A percentile compares a stretch with the other conserved stretches of the same genome.
Conservation (phyloP, 2,329 filamentous ascomycete genomes). For the Aspergillus quadrilineatus region DNA sequence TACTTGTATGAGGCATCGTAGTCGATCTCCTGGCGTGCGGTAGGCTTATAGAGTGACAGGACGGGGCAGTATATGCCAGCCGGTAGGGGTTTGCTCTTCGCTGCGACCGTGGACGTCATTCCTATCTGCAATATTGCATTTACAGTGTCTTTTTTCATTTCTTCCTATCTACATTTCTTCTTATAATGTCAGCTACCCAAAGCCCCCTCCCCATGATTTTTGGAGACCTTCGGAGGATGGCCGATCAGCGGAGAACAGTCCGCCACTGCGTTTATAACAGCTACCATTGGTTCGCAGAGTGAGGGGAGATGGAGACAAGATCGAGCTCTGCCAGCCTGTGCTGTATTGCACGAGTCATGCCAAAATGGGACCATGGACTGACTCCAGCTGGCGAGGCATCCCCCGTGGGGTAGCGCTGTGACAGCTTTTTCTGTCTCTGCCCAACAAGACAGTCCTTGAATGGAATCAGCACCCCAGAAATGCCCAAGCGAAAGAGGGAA, state of each 20-base stretch:
- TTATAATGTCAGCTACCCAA: background rate
- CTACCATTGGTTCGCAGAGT: background rate
- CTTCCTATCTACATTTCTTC: background rate
- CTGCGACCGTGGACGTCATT: conserved; percentile 31
- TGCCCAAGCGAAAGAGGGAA: conserved; percentile 10
- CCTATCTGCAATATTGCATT: background rate
- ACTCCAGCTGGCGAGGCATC: background rate
- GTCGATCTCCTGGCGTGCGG: conserved; percentile 44
- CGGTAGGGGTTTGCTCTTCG: conserved; percentile 43
- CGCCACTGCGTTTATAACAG: background rate
- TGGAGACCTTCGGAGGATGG: background rate
- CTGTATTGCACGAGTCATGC: background rate
- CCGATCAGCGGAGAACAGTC: conserved; percentile 9
- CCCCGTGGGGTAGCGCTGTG: background rate
- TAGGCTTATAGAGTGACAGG: conserved; percentile 48
- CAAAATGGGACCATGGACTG: background rate
- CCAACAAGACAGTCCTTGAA: background rate
- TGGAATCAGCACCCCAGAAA: background rate
- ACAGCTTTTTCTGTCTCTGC: background rate
- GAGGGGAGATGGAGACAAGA: background rate
- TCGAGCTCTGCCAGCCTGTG: background rate
- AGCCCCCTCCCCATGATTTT: no score
- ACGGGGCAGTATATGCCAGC: conserved; percentile 50
- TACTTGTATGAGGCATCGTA: conserved; percentile 48
- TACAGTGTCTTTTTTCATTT: background rate